phyloP scores from a whole-genome alignment of 306 rosid species.

The Dalbergia cultrata region DNA sequence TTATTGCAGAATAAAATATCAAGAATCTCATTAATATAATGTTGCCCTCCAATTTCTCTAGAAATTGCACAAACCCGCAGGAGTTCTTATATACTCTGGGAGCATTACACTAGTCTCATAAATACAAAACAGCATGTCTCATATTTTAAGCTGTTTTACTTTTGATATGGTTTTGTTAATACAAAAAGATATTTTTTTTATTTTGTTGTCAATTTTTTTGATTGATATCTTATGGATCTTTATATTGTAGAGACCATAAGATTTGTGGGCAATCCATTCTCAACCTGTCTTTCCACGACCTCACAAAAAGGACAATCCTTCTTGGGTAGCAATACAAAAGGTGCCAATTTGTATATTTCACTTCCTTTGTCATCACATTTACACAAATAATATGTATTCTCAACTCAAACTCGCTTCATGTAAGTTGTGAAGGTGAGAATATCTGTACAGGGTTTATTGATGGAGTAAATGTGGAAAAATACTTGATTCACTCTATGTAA shows the following conservation, averaged over 20 bases:
- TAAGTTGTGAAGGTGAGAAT: slow-evolving; percentile 1
- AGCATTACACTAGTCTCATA: background rate
- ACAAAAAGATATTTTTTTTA: slow-evolving; percentile 24
- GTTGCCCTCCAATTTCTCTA: background rate
- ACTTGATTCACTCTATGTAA: background rate
- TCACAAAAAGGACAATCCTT: slow-evolving; percentile 78
- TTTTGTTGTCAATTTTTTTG: background rate
- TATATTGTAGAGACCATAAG: slow-evolving; percentile 79
- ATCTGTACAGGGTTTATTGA: slow-evolving; percentile 8
- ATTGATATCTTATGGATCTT: slow-evolving; percentile 39
- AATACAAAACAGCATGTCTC: background rate
- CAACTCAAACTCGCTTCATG: slow-evolving; percentile 12
- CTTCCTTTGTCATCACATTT: slow-evolving; percentile 29
- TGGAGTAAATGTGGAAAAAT: background rate
- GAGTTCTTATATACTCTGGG: background rate
- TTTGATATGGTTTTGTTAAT: slow-evolving; percentile 17
- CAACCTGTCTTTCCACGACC: slow-evolving; percentile 82
- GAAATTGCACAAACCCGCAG: background rate
- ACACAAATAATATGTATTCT: slow-evolving; percentile 15
- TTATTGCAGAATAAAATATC: background rate
- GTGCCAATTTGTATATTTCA: slow-evolving; percentile 53
- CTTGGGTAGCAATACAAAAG: slow-evolving; percentile 92
- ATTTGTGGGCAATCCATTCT: slow-evolving; percentile 94
- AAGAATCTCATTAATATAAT: slow-evolving; percentile 9
- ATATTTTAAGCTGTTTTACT: slow-evolving; percentile 2